Base-by-base conservation (phyloP, 805 yeast genomes). In the Wickerhamiella brachini region DNA sequence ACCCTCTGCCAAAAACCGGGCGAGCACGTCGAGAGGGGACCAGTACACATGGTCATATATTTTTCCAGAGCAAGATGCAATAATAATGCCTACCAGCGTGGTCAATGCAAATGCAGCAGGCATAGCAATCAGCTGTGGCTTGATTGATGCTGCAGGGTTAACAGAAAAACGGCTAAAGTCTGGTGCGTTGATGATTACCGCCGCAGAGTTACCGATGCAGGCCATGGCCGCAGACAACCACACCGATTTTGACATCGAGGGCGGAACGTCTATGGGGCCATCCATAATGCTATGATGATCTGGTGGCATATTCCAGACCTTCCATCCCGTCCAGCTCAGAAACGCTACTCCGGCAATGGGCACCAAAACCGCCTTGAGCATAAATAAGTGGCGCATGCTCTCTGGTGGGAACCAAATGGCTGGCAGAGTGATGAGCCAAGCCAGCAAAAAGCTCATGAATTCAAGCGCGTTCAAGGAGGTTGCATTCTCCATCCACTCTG, bases 331-430 rank as follows among this genome's bases (percentile, higher is more conserved):
- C 95, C 95, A 87, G 42, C 84, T 73, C 58, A 87, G 70, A 61
- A 86, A 85, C 0, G 79, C 83, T 54, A 86, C 70, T 43, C 90
- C 95, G 0, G 94, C 95, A 54, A 81, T 69, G 7, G 95, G 94
- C 51, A 84, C 82, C 45, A 81, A 65, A 56, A 76, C 74, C 1
- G 94, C 84, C 64, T 87, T 87, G 53, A 80, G 75, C 0, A 95
- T 82, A 70, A 86, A 87, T 58, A 87, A 72, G 66, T 85, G 89
- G 62, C 90, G 77, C 52, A 87, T 77, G 52, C 76, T 74, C 60
- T 86, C 93, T 17, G 95, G 94, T 49, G 81, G 83, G 60, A 85
- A 75, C 73, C 83, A 83, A 56, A 87, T 74, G 56, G 82, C 80
- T 6, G 95, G 95, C 55, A 86, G 71, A 44, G 85, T 79, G 52